Percentiles rank a stretch among this genome's conserved stretches.
These are phyloP conservation scores for Xylariomycetidae sp. DNA, from an alignment of 2,329 filamentous ascomycete species.

Conservation along the genomic window DNA sequence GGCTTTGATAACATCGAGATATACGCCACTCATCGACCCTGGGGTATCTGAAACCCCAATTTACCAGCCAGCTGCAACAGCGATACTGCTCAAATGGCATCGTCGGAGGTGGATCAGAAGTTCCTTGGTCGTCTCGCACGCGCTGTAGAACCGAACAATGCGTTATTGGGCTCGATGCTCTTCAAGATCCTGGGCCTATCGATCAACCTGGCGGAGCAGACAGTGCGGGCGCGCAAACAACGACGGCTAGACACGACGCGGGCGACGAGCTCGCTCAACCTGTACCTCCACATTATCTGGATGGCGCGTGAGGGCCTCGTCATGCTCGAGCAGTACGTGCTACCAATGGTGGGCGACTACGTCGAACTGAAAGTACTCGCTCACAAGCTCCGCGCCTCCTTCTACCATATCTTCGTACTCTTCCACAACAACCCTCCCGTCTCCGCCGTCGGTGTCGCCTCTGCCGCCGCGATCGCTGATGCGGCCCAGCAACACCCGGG, in stretches of 20 bases:
- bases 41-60: no score
- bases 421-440: constrained; percentile 89
- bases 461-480: constrained; percentile 31
- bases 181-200: constrained; percentile 91
- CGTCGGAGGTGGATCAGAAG: constrained; percentile 95
- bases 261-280: constrained; percentile 71
- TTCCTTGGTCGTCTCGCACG: constrained; percentile 86
- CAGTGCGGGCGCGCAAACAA: constrained; percentile 76
- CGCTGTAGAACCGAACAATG: constrained; percentile 69
- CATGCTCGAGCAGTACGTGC: constrained; percentile 79
- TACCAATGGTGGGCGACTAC: constrained; percentile 75
- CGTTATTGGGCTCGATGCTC: constrained; percentile 72
- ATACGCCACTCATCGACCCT: no score
- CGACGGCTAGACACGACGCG: constrained; percentile 75
- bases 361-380: constrained; percentile 83
- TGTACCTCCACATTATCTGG: constrained; percentile 90
- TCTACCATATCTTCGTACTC: constrained; percentile 93
- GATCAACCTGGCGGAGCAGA: constrained; percentile 76
- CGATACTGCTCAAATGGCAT: constrained; percentile 62
- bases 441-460: constrained; percentile 51
- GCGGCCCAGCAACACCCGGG: constrained; percentile 12
- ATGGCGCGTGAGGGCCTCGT: constrained; percentile 85
- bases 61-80: constrained; percentile 2
- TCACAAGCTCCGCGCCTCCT: constrained; percentile 86
- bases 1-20: no score